A percentile compares a stretch with the other conserved stretches of the same genome.
phyloP scores from a whole-genome alignment of 2,329 filamentous ascomycete species.

The Xylariaceae sp. region DNA sequence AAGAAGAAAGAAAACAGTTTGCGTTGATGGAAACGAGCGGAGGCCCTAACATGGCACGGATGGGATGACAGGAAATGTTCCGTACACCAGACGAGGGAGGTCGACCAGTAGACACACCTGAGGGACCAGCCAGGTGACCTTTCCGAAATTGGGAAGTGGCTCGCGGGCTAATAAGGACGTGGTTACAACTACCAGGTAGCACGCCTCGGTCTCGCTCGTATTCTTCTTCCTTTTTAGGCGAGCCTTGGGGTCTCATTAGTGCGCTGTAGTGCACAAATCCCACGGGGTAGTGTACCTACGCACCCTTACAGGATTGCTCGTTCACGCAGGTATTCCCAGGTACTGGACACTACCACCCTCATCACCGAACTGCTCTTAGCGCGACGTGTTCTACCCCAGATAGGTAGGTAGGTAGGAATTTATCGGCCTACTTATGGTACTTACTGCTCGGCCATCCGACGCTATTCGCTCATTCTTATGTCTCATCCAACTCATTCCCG shows the following conservation, averaged over 20 bases:
- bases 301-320: too few relatives aligned
- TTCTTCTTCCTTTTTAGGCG: slow-evolving; percentile 4
- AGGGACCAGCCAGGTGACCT: slow-evolving; percentile 12
- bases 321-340: too few relatives aligned
- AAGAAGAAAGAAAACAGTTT: slow-evolving; percentile 7
- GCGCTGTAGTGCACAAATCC: background rate
- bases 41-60: slow-evolving; percentile 10
- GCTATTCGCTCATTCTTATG: too few relatives aligned
- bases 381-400: too few relatives aligned
- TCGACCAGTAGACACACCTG: slow-evolving; percentile 1
- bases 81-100: background rate
- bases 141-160: slow-evolving; percentile 17
- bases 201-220: slow-evolving; percentile 13
- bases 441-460: too few relatives aligned
- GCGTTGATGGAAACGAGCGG: slow-evolving; percentile 17
- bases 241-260: background rate
- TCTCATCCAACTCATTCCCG: too few relatives aligned
- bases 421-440: too few relatives aligned
- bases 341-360: too few relatives aligned
- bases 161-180: background rate
- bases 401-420: too few relatives aligned
- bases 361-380: too few relatives aligned
- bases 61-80: slow-evolving; percentile 13
- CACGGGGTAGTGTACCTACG: background rate
- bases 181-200: background rate